phyloP scores from a whole-genome alignment of 1,139 yeast genomes.

The Candida sanyaensis region DNA sequence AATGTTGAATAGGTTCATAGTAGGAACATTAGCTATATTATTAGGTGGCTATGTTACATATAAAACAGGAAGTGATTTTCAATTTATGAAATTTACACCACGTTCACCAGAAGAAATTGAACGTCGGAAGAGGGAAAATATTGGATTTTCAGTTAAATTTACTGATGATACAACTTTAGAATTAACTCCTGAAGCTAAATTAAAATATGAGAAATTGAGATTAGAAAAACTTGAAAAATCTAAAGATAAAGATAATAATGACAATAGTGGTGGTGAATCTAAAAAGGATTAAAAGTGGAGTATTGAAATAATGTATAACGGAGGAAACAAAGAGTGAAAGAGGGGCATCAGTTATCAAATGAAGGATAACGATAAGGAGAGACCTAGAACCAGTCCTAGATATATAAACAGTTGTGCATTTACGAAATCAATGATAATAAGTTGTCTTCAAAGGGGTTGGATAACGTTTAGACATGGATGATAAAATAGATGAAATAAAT shows the following conservation, averaged over 20 bases:
- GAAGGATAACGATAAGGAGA: no score
- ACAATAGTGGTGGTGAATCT: neutral
- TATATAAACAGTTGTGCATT: no score
- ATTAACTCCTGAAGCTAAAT: constrained; percentile 48
- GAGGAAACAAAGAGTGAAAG: no score
- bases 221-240: constrained; percentile 18
- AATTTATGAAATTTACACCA: constrained; percentile 42
- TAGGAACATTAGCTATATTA: constrained; percentile 37
- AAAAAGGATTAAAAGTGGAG: no score
- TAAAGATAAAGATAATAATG: constrained; percentile 3
- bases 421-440: no score
- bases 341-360: no score
- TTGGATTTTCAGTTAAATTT: constrained; percentile 32
- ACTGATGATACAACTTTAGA: constrained; percentile 41
- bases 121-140: constrained; percentile 34
- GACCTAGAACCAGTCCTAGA: no score
- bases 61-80: constrained; percentile 40
- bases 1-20: constrained; percentile 33
- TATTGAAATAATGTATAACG: no score
- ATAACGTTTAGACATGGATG: no score
- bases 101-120: constrained; percentile 43
- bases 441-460: no score
- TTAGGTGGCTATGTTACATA: constrained; percentile 13
- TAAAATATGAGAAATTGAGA: constrained; percentile 26
- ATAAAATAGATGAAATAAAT: no score